These are phyloP conservation scores for Hypomontagnella monticulosa DNA, from an alignment of 495 filamentous ascomycete genomes.

Conservation along the genomic window DNA sequence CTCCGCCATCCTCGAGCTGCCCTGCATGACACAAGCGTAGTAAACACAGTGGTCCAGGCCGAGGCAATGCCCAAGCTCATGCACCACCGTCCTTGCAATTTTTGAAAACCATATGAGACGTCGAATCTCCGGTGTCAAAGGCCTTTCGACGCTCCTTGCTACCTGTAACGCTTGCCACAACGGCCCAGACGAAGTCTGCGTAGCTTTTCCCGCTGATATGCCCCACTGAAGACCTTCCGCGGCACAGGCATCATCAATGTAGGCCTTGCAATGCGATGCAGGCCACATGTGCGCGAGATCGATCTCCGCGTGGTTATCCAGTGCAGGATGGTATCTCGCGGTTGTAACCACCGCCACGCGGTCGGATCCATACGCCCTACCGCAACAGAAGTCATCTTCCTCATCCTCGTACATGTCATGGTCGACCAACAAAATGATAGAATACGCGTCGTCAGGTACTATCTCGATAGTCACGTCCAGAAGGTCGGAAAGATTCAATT, in stretches of 20 bases:
- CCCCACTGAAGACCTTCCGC: conserved; percentile 8
- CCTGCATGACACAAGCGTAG: conserved; percentile 76
- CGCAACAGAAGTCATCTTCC: conserved; percentile 74
- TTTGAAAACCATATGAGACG: conserved; percentile 64
- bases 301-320: conserved; percentile 57
- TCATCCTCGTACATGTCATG: conserved; percentile 75
- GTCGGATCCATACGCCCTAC: conserved; percentile 71
- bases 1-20: conserved; percentile 66
- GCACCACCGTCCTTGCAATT: conserved; percentile 65
- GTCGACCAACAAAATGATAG: conserved; percentile 64
- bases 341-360: conserved; percentile 68
- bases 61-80: conserved; percentile 75
- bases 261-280: conserved; percentile 65
- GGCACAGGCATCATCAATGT: conserved; percentile 51
- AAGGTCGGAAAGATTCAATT: conserved; percentile 72
- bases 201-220: neutral
- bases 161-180: conserved; percentile 33
- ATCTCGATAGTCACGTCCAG: conserved; percentile 66
- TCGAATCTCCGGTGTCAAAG: conserved; percentile 12
- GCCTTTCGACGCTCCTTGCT: conserved; percentile 8
- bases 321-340: conserved; percentile 65
- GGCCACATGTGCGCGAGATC: conserved; percentile 70
- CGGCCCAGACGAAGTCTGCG: conserved; percentile 9
- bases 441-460: conserved; percentile 68
- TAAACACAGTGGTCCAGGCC: conserved; percentile 72